Base-by-base conservation (phyloP, 345 rosid species). In the Arabis hirsuta region DNA sequence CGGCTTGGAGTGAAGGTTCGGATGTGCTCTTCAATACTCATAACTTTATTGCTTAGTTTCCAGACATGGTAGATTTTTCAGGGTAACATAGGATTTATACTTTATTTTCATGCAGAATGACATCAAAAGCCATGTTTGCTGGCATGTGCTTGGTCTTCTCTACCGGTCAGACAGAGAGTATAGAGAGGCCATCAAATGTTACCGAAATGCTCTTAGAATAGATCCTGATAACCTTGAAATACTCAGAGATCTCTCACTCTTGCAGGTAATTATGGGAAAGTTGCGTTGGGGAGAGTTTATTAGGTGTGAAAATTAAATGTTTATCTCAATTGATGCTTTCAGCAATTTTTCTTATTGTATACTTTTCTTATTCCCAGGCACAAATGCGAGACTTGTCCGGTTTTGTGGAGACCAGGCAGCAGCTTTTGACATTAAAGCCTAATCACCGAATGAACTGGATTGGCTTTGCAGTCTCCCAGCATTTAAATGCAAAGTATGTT, bases 401-500 rank as follows among this genome's bases (percentile, higher is more conserved):
- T 42, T 96, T 96, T 83, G 97, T 96, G 69, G 95, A 92, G 84
- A 96, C 99, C 56, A 88, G 99, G 72, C 99, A 89, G 53, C 95
- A 86, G 79, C 97, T 96, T 67, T 78, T 95, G 78, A 86, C 92
- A 59, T 73, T 96, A 78, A 96, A 96, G 76, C 97, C 99, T 69
- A 96, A 92, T 82, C 99, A 90, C 64, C 97, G 98, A 65, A 88
- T 92, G 98, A 96, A 96, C 73, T 96, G 99, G 99, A 96, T 96
- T 75, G 99, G 99, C 55, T 96, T 96, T 87, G 92, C 97, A 27
- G 99, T 96, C 77, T 84, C 99, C 73, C 96, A 96, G 62, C 98
- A 96, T 84, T 80, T 96, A 69, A 86, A 92, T 77, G 75, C 86
- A 20, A 85, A 96, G 99, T 96, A 86, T 58, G 83, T 22, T 75